Evolutionary conservation across 352 stramenopile genomes (phyloP).

Genomic region (Phytophthora syringae): DNA sequence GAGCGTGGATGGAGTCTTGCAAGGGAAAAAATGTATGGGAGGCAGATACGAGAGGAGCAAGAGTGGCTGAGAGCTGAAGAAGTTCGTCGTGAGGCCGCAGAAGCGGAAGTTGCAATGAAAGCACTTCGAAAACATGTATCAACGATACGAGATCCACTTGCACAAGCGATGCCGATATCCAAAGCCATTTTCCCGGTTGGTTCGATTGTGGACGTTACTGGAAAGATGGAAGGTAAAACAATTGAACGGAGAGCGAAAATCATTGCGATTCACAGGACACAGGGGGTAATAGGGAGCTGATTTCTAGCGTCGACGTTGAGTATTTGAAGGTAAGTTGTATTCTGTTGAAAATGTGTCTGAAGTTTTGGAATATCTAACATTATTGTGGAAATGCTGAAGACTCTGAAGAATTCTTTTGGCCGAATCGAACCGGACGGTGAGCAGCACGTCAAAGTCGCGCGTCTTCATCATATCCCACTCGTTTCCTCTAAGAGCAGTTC

Average conservation of each 20-base stretch:
- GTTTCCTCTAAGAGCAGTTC: constrained; percentile 6
- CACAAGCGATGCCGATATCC: constrained; percentile 31
- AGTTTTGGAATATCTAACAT: neutral
- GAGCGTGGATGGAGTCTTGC: constrained; percentile 65
- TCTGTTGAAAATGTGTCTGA: neutral
- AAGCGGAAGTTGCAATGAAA: constrained; percentile 33
- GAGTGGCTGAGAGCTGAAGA: constrained; percentile 23
- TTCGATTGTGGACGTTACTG: constrained; percentile 39
- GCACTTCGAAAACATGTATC: constrained; percentile 24
- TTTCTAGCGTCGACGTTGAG: constrained; percentile 52
- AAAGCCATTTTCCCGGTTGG: constrained; percentile 55
- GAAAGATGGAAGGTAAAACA: constrained; percentile 26
- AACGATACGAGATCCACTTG: constrained; percentile 13
- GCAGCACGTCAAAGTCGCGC: constrained; percentile 14
- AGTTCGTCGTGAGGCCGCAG: constrained; percentile 20
- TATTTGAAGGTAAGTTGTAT: constrained; percentile 41
- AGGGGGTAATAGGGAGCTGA: constrained; percentile 13
- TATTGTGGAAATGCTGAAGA: constrained; percentile 2
- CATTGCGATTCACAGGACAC: constrained; percentile 32
- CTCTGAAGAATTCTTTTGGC: constrained; percentile 25
- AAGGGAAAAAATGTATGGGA: constrained; percentile 38
- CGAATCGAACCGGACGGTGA: constrained; percentile 19
- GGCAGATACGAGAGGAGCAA: constrained; percentile 26
- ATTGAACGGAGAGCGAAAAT: constrained; percentile 41
- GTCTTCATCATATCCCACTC: constrained; percentile 20